Conservation (phyloP, 2,329 filamentous ascomycete genomes). For the Colletotrichum tamarilloi region DNA sequence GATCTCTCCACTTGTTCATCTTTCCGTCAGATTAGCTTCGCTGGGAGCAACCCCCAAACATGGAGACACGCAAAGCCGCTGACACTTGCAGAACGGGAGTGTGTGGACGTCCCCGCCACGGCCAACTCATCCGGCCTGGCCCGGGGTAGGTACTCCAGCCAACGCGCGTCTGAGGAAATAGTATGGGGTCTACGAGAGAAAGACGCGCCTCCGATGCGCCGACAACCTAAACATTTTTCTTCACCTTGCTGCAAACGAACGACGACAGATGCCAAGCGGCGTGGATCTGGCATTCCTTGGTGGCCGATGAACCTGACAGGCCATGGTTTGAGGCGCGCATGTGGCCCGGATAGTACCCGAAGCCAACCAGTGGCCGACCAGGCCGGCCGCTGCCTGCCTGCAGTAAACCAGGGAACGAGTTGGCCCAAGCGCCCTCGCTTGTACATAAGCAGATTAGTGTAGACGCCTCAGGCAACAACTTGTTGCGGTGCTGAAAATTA, state of each 20-base stretch:
- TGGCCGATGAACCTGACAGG: constrained; percentile 4
- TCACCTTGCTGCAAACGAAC: not conserved
- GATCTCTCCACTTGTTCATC: constrained; percentile 32
- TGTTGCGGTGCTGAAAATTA: constrained; percentile 56
- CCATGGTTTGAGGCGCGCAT: constrained; percentile 6
- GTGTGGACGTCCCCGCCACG: constrained; percentile 18
- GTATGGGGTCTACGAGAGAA: not conserved
- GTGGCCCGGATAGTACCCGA: constrained; percentile 16
- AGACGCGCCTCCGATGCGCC: constrained; percentile 4
- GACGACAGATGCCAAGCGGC: constrained; percentile 27
- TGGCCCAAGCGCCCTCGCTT: constrained; percentile 33
- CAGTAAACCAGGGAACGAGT: constrained; percentile 7
- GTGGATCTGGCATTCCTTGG: constrained; percentile 27
- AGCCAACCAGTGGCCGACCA: constrained; percentile 8
- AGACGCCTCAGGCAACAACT: constrained; percentile 41
- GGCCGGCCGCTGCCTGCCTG: constrained; percentile 18
- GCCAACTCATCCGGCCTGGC: constrained; percentile 28
- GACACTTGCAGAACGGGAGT: constrained; percentile 25
- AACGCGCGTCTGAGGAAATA: constrained; percentile 11
- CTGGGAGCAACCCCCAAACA: constrained; percentile 7
- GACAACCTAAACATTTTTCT: not conserved
- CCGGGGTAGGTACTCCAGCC: constrained; percentile 15
- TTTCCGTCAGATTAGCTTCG: constrained; percentile 29
- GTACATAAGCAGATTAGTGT: constrained; percentile 25
- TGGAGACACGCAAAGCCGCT: constrained; percentile 16